These are phyloP conservation scores for Candida freyschussii DNA, from an alignment of 1,139 yeast species.

Conservation along the genomic window DNA sequence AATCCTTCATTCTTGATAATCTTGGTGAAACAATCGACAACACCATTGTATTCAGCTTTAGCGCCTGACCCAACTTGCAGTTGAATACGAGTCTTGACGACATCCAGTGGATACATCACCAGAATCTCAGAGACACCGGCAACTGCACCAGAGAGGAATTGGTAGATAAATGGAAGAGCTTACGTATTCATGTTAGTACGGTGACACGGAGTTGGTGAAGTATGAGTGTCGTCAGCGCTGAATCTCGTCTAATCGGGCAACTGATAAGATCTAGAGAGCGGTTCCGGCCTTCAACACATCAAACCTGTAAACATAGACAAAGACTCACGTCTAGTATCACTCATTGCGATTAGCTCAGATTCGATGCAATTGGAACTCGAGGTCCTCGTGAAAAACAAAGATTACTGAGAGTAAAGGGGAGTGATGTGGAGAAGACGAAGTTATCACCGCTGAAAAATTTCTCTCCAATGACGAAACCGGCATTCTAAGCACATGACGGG, in stretches of 20 bases:
- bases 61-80: conserved; percentile 54
- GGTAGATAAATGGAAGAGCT: conserved; percentile 82
- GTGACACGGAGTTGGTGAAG: not conserved
- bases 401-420: not conserved
- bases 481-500: conserved; percentile 1
- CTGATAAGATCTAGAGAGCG: no score
- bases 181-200: conserved; percentile 12
- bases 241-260: no score
- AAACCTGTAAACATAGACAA: no score
- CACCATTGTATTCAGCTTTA: conserved; percentile 66
- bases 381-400: no score
- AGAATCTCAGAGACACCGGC: conserved; percentile 98
- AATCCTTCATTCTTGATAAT: conserved; percentile 85
- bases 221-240: no score
- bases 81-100: conserved; percentile 96
- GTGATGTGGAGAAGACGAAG: conserved; percentile 6
- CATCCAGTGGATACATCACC: conserved; percentile 97
- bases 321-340: conserved; percentile 21
- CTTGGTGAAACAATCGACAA: conserved; percentile 76
- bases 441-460: conserved; percentile 13
- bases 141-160: conserved; percentile 89
- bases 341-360: conserved; percentile 9
- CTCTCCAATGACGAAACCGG: conserved; percentile 1
- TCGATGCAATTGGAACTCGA: no score
- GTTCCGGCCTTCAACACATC: no score